Evolutionary conservation across 2,329 filamentous ascomycete genomes (phyloP), one percentile per base, ranked within the genome.

Genomic region (Calonectria hawksworthii): DNA sequence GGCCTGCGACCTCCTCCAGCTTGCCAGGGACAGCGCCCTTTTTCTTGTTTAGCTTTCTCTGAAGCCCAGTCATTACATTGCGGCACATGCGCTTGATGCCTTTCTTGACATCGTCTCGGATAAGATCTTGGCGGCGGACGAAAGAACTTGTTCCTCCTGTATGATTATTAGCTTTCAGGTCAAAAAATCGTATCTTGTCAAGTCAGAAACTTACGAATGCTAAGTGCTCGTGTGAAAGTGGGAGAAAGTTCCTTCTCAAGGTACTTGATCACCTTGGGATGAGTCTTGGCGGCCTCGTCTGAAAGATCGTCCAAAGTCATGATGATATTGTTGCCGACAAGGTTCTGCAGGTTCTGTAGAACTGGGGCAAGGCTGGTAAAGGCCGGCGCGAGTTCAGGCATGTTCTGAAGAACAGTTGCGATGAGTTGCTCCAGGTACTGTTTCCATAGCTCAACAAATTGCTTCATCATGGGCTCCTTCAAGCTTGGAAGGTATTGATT

Each of bases 371-470:
- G 54, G 14, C 4, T 66, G 0, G 34, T 28, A 30, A 77, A 74
- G 6, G 36, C 65, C 14, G 13, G 13, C 14, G 28, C 47, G 1
- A 76, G 47, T 1, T 50, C 9, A 2, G 71, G 66, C 0, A 64
- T 38, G 2, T 64, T 16, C 1, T 67, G 3, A 4, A 7, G 11
- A n/a, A 76, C 69, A 14, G 41, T 18, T 11, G 14, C 11, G 21
- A 76, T 38, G 2, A 77, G 38, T 4, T 44, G 18, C 0, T 61
- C 13, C 50, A 76, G 11, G 50, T 75, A 76, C 4, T 67, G 11
- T 0, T 14, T 26, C 70, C 75, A 76, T 0, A 66, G 8, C 4
- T 1, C 4, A 0, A 32, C 52, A 13, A 70, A 73, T 0, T 36
- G 41, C 4, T 30, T 4, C 54, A 76, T 63, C 34, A 76, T 76